These are phyloP conservation scores for Globisporangium iwayamae DNA, from an alignment of 352 stramenopile genomes.

Conservation along the genomic window DNA sequence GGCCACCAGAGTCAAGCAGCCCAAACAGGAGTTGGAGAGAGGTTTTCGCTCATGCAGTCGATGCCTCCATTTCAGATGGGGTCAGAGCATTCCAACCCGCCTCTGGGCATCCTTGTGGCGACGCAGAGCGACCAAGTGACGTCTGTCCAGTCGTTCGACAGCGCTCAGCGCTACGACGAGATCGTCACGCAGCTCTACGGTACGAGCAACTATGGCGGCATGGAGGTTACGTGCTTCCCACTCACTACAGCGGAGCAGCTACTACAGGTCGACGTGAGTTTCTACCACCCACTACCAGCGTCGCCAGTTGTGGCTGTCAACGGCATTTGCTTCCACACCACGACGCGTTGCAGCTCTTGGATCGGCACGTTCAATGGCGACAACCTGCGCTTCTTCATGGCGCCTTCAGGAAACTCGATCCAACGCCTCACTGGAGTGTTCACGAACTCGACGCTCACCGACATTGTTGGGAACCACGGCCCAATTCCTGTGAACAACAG, in stretches of 20 bases:
- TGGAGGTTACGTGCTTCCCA: slow-evolving; percentile 37
- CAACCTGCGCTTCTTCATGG: slow-evolving; percentile 41
- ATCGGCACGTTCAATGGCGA: slow-evolving; percentile 36
- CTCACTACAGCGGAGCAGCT: slow-evolving; percentile 31
- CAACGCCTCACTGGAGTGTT: slow-evolving; percentile 23
- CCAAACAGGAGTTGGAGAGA: neutral
- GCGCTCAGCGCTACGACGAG: slow-evolving; percentile 24
- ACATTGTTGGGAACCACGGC: slow-evolving; percentile 33
- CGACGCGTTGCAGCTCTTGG: slow-evolving; percentile 49
- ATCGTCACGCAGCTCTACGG: slow-evolving; percentile 27
- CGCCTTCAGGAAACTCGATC: slow-evolving; percentile 28
- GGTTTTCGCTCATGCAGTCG: slow-evolving; percentile 11
- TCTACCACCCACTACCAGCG: slow-evolving; percentile 7
- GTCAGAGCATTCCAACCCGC: neutral
- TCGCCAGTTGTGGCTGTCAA: slow-evolving; percentile 23
- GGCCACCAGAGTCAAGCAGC: neutral
- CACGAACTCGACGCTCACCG: slow-evolving; percentile 29
- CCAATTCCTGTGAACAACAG: neutral
- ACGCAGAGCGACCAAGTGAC: slow-evolving; percentile 13
- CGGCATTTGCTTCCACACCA: slow-evolving; percentile 66
- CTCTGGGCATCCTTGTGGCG: slow-evolving; percentile 23
- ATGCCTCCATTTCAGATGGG: neutral
- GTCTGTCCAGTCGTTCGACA: slow-evolving; percentile 35
- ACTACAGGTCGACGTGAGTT: slow-evolving; percentile 47
- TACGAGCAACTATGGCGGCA: slow-evolving; percentile 9